Conservation (phyloP, 768 basidiomycete species). For the Crassisporium funariophilum region DNA sequence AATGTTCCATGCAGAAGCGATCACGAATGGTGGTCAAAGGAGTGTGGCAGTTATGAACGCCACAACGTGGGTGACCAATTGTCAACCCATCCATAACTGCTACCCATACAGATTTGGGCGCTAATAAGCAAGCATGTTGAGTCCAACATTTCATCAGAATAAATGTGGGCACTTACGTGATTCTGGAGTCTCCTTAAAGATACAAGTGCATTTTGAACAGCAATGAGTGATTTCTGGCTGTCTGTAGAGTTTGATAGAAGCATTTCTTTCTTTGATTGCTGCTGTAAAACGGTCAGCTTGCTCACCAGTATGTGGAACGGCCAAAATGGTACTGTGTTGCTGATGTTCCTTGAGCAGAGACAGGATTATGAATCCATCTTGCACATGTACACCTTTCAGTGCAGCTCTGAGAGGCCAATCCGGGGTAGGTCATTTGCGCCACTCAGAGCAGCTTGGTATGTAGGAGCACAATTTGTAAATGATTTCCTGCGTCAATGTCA, state of each 20-base stretch:
- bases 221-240: slow-evolving; percentile 12
- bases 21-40: slow-evolving; percentile 3
- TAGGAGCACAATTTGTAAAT: neutral
- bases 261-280: slow-evolving; percentile 6
- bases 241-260: neutral
- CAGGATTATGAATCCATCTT: slow-evolving; percentile 9
- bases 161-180: neutral
- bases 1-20: slow-evolving; percentile 8
- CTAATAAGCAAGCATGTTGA: neutral
- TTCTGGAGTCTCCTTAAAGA: neutral
- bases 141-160: neutral
- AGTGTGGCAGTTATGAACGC: slow-evolving; percentile 6
- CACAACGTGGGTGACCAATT: slow-evolving; percentile 10
- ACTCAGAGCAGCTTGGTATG: neutral
- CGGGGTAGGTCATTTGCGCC: neutral
- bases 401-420: slow-evolving; percentile 11
- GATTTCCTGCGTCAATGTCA: neutral
- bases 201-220: slow-evolving; percentile 13
- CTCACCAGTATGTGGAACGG: slow-evolving; percentile 9
- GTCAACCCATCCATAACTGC: slow-evolving; percentile 20
- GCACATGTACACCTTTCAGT: slow-evolving; percentile 6
- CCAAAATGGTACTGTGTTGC: neutral
- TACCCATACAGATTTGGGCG: slow-evolving; percentile 4
- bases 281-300: slow-evolving; percentile 4
- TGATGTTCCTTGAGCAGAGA: slow-evolving; percentile 10